Evolutionary conservation across 2,329 filamentous ascomycete species (phyloP), one percentile per base, ranked within the genome.

Genomic region (Ophiostoma triangulosporum): DNA sequence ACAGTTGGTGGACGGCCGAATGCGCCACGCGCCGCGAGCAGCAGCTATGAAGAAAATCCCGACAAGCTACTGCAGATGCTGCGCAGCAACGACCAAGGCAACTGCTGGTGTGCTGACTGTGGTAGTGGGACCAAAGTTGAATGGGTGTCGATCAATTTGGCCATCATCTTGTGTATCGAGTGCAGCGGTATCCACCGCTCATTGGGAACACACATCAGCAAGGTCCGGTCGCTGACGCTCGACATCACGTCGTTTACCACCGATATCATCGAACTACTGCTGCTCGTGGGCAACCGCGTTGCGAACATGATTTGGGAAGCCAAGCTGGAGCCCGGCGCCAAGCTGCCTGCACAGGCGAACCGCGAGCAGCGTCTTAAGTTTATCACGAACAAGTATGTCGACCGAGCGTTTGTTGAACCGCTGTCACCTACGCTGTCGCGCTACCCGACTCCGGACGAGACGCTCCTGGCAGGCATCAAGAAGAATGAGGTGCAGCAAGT

Each of bases 301-400:
- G 93, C 90, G 62, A 98, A 98, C 68, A 91, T 91, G 83, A 77
- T 98, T 20, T 98, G 90, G 88, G 93, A 98, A 70, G 84, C 89
- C 14, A 86, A 73, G 57, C 74, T 97, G 24, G 88, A 96, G 56
- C 76, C 77, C 24, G 71, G 76, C 6, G 63, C 78, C 46, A 97
- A 95, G 64, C 89, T 88, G 4, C 72, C 74, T 0, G 77, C 88
- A 0, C 81, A 84, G 61, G 88, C 90, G 24, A 90, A 83, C 6
- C 81, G 93, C 38, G 93, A 98, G 66, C 88, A 95, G 66, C 81
- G 93, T 22, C 73, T 97, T n/a, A 85, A 79, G 60, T 98, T 96
- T 66, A 97, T 98, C 67, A 97, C 88, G 0, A 77, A 85, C 53
- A 98, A 98, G 68, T 98, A 98, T 64, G 86, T 88, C 50, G 88